Evolutionary conservation across 2,329 filamentous ascomycete species (phyloP).

Genomic region (Colletotrichum sp.): DNA sequence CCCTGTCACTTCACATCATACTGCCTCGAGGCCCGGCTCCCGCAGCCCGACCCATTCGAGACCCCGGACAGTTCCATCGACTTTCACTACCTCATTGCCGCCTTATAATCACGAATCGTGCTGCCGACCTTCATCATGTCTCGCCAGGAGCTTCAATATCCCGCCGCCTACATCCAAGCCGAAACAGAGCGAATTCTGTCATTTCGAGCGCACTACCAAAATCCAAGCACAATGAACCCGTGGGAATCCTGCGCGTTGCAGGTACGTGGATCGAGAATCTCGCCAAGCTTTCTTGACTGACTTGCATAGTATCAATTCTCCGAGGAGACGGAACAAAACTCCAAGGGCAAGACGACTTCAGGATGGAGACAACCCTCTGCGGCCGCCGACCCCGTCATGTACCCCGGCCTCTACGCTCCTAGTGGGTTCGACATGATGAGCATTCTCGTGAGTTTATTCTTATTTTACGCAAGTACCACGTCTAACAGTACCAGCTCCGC

Average conservation of each 20-base stretch:
- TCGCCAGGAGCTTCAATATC: not conserved
- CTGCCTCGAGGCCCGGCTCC: not conserved
- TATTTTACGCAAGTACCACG: not conserved
- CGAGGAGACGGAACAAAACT: slow-evolving; percentile 24
- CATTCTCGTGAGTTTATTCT: slow-evolving; percentile 51
- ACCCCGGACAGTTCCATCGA: not conserved
- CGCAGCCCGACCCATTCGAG: not conserved
- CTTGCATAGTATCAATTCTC: slow-evolving; percentile 28
- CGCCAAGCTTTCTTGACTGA: not conserved
- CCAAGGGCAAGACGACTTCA: slow-evolving; percentile 10
- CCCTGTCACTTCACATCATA: not conserved
- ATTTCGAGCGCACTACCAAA: slow-evolving; percentile 12
- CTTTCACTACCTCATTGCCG: not conserved
- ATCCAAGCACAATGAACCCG: slow-evolving; percentile 31
- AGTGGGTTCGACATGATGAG: slow-evolving; percentile 62
- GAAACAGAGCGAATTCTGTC: slow-evolving; percentile 6
- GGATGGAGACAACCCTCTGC: slow-evolving; percentile 7
- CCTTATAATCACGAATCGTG: slow-evolving; percentile 5
- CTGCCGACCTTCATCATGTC: not conserved
- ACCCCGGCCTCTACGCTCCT: slow-evolving; percentile 59
- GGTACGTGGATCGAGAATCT: slow-evolving; percentile 25
- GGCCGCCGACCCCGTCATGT: slow-evolving; percentile 54
- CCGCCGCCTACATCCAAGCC: not conserved
- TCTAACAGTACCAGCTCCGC: slow-evolving; percentile 47
- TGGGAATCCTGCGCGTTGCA: slow-evolving; percentile 40